Evolutionary conservation across 2,329 filamentous ascomycete species (phyloP), one percentile per base, ranked within the genome.

Genomic region (Ophiocordyceps camponoti-floridani): DNA sequence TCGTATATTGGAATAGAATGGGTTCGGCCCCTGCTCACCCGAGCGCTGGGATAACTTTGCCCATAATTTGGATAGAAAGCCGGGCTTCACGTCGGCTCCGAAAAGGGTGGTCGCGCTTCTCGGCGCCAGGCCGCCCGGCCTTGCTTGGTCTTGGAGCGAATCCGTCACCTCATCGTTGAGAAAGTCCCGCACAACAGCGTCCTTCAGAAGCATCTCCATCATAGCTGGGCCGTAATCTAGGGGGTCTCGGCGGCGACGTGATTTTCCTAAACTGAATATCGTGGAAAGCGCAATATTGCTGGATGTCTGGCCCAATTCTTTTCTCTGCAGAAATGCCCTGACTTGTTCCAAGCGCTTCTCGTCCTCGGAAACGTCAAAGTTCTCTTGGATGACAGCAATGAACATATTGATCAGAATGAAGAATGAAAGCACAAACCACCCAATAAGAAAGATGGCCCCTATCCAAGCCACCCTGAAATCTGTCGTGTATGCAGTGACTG

Each of bases 371-470:
- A 98, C 87, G 63, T 98, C 91, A 58, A 98, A 98, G 56, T 94
- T 98, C 58, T 98, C 91, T 61, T 98, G 91, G 51, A 98, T 98
- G 65, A 98, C 91, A 70, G 91, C 91, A 84, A 98, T 96, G 69
- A 98, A 98, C 91, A 98, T 98, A 58, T 96, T 98, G 66, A 98
- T 67, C 49, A 96, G 75, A 64, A 98, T 94, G 58, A 96, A 89
- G 61, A 93, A 95, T 6, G 87, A 75, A 40, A 98, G 72, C 46
- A 94, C 91, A 62, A 94, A 96, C 91, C 91, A 98, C 52, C 88
- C 73, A 50, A 95, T 85, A 52, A 94, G 72, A 54, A 98, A 95
- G 1, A 84, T 72, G 9, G 89, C 87, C 10, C 84, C 87, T 46
- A 96, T 87, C 89, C 91, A 96, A 9, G 84, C 75, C n/a, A 84